Evolutionary conservation across 345 rosid genomes (phyloP), one percentile per base, ranked within the genome.

Genomic region (Lepidium africanum): DNA sequence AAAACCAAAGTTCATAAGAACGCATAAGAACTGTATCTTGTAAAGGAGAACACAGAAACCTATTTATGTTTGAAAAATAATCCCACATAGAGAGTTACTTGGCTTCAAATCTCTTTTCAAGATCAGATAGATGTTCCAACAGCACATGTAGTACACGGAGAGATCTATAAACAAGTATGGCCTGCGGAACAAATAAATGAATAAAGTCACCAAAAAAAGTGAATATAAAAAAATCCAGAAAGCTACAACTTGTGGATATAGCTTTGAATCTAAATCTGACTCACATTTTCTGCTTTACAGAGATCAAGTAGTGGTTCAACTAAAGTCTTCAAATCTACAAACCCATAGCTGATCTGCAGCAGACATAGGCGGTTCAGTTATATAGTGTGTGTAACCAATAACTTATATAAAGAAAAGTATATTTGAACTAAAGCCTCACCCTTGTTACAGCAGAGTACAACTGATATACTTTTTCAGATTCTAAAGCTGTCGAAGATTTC

Each of bases 301-400:
- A 88, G 91, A 77, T 81, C 85, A 74, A 91, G 72, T 35, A 94
- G 77, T 11, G 96, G 84, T 75, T 77, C 81, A 71, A 88, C 69
- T 65, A 94, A 75, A 59, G 82, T 82, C 78, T 87, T 87, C 76
- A 86, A 17, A 50, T 51, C 73, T 33, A 83, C 67, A 81, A 80
- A 69, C 56, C 97, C 97, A 77, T 71, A 85, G 65, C 82, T 77
- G 15, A 83, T 73, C 99, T 94, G 85, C 76, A 77, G 46, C 33
- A 67, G n/a, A 36, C 25, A 48, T 25, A 62, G 49, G 49, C 36
- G 14, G 38, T 33, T 63, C 27, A 23, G 14, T 43, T 17, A 45
- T 38, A 73, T 32, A 30, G 39, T 33, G 27, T 25, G 39, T 33
- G 27, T 25, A 25, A 39, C 30, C 39, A 11, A 60, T 59, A 8